Evolutionary conservation across 148 eudicot genomes (phyloP).

Genomic region (Fallopia convolvulus): DNA sequence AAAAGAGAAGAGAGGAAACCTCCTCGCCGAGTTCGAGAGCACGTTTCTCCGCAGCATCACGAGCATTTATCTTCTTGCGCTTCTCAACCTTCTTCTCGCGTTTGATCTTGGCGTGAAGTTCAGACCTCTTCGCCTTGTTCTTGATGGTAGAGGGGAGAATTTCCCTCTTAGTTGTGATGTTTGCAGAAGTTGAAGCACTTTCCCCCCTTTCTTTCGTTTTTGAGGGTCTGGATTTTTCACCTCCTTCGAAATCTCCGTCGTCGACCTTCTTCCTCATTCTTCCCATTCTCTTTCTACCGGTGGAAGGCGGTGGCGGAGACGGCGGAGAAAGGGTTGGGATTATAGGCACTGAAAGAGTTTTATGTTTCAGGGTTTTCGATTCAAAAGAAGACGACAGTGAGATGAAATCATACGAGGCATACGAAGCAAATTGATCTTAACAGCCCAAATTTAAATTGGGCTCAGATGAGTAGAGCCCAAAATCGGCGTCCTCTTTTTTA

Average conservation of each 20-base stretch:
- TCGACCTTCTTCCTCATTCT: conserved; percentile 22
- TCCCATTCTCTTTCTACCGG: neutral
- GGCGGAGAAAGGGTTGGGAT: neutral
- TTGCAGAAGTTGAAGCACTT: conserved; percentile 13
- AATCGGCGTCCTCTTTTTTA: too few relatives aligned
- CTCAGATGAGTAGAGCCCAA: neutral
- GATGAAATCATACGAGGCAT: neutral
- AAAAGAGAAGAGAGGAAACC: conserved; percentile 24
- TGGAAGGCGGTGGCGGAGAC: neutral
- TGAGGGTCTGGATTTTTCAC: neutral
- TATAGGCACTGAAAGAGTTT: neutral
- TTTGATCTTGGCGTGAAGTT: conserved; percentile 68
- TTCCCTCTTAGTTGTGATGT: conserved; percentile 14
- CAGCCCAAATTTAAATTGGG: neutral
- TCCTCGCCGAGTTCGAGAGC: conserved; percentile 96
- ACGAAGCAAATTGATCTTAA: neutral
- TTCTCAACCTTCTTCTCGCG: conserved; percentile 72
- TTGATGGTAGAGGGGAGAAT: conserved; percentile 76
- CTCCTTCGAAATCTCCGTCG: neutral
- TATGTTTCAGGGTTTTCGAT: neutral
- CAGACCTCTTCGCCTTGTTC: conserved; percentile 77
- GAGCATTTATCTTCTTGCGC: conserved; percentile 61
- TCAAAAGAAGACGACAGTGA: neutral
- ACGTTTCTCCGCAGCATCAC: conserved; percentile 56
- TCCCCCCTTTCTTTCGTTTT: too few relatives aligned